Conservation (phyloP, 768 basidiomycete species). For the Mycena indigotica region DNA sequence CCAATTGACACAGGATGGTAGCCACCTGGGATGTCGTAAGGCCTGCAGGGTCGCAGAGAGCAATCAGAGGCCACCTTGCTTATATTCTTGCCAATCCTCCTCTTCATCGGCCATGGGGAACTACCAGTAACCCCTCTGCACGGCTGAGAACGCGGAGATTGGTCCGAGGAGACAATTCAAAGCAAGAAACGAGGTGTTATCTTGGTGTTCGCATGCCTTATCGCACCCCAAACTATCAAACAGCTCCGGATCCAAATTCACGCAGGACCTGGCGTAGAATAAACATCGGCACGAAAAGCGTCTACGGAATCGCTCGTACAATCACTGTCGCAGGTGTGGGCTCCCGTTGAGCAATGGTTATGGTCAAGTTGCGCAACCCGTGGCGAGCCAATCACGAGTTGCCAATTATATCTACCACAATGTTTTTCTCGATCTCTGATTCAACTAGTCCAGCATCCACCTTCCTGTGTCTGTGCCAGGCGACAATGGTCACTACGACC, state of each 20-base stretch:
- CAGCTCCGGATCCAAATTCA: not conserved
- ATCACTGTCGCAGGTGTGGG: too few relatives aligned
- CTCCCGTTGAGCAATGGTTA: not conserved
- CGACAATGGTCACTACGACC: constrained; percentile 4
- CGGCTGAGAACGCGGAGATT: too few relatives aligned
- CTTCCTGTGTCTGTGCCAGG: constrained; percentile 12
- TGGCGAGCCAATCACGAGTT: not conserved
- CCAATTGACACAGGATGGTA: constrained; percentile 40
- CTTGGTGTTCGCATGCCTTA: constrained; percentile 14
- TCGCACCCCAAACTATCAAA: constrained; percentile 2
- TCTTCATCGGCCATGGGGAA: constrained; percentile 25
- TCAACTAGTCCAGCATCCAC: too few relatives aligned
- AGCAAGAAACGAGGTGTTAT: constrained; percentile 12
- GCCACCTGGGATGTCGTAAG: constrained; percentile 20
- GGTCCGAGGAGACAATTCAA: not conserved
- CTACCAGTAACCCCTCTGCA: not conserved
- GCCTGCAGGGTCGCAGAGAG: not conserved
- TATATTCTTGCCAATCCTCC: constrained; percentile 22
- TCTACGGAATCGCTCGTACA: not conserved
- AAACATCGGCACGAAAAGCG: not conserved
- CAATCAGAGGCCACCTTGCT: not conserved
- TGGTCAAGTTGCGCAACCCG: not conserved
- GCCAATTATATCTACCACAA: not conserved
- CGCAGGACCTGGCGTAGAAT: not conserved
- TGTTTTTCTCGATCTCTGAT: constrained; percentile 1